Evolutionary conservation across 495 filamentous ascomycete genomes (phyloP), one percentile per base, ranked within the genome.

Genomic region (Penicillium paxilli): DNA sequence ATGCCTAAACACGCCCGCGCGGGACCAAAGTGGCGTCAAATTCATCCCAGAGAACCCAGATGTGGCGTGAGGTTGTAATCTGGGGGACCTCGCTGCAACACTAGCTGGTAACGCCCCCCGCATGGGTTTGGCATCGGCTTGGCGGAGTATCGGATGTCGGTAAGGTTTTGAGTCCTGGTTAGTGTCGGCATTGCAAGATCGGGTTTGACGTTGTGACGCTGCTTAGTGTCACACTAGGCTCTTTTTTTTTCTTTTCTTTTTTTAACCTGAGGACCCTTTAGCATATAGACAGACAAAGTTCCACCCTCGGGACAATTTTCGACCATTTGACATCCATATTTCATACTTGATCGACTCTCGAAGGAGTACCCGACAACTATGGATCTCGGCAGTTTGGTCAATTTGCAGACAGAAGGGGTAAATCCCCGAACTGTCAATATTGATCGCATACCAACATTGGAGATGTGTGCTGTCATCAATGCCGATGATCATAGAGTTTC

Each of bases 381-480:
- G 63, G 55, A 70, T 61, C 50, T 65, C n/a, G 22, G 54, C 5
- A 58, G 52, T 37, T 59, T 74, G 41, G 51, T 61, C 2, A 62
- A 55, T 17, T 33, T 73, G 21, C 71, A 74, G 54, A 73, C 71
- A 8, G 70, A 74, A 51, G 60, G 56, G 44, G 62, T 68, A 14
- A 73, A 73, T 50, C 57, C 59, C 17, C 59, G 54, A 8, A 70
- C 67, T 4, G 44, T 28, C 20, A 54, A 65, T 42, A 73, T 74
- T 44, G 70, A 74, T 38, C 64, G 52, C 17, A 51, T 73, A 21
- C 63, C 70, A 16, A 74, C 71, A 17, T 49, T 66, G 47, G 64
- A 74, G 25, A 64, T 74, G 57, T 74, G 71, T 42, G 54, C 48
- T 5, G 49, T 66, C 8, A 72, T 74, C 33, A 72, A 74, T 47